Base-by-base conservation (phyloP, 2,329 filamentous ascomycete species). In the Claviceps sp. region DNA sequence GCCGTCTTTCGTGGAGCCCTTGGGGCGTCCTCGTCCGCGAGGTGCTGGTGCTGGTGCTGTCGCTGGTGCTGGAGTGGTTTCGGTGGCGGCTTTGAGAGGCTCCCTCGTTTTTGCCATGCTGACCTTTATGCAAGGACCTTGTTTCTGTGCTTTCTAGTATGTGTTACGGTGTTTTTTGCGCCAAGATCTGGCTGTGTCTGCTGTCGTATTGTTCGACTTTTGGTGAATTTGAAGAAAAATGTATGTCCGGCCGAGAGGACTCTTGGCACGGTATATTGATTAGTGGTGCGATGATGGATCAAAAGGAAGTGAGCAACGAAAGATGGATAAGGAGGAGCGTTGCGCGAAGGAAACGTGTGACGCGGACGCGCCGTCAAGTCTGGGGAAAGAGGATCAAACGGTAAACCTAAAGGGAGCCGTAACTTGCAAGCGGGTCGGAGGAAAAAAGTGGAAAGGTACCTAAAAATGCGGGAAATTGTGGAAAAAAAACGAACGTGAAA, bases 61-160 rank as follows among this genome's bases (percentile, higher is more conserved):
- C 9, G 9, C 30, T 34, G 30, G 4, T 34, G 1, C 30, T 4
- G 30, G 3, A n/a, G 38, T 43, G 2, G 24, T 37, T 11, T 45
- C 47, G 24, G 22, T 6, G 20, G 41, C 18, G 37, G 20, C 8
- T 8, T 46, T 44, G 48, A 44, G 42, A 9, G 46, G 48, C 38
- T 52, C 53, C 49, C 52, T 51, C 13, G 38, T 20, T 26, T 54
- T 50, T 14, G 51, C 51, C 51, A 53, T 53, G 38, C 18, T 18
- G 42, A 13, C 7, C 13, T 11, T 5, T 11, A 16, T 13, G 20
- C n/a, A 20, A 11, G 41, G 18, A 37, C 11, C 14, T 37, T 45
- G 13, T 18, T 45, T 46, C 46, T 22, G 11, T 6, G 6, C 16
- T 38, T 26, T 48, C 24, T 26, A 26, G 40, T 24, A 4, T 46